phyloP scores from a whole-genome alignment of 2,329 filamentous ascomycete genomes.

The Apiospora phragmitis region DNA sequence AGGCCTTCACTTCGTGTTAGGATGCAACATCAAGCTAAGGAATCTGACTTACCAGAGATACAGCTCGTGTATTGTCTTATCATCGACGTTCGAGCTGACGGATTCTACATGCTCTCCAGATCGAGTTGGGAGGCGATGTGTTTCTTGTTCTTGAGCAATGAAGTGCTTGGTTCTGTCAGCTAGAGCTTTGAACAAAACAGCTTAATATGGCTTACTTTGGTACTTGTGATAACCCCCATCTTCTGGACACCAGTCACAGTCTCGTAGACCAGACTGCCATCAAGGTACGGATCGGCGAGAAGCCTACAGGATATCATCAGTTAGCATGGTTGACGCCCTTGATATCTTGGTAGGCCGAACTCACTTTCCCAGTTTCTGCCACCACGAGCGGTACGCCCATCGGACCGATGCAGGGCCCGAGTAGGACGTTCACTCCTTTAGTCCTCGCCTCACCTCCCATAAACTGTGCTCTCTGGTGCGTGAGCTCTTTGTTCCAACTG shows the following conservation, averaged over 20 bases:
- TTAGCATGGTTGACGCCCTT: background rate
- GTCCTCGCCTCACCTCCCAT: conserved; percentile 66
- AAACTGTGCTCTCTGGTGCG: conserved; percentile 60
- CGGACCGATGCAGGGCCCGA: conserved; percentile 64
- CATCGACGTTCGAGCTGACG: conserved; percentile 53
- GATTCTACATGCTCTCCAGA: conserved; percentile 52
- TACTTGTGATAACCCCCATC: conserved; percentile 27
- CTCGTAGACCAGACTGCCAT: conserved; percentile 45
- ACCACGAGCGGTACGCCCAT: conserved; percentile 52
- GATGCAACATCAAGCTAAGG: background rate
- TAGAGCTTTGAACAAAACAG: background rate
- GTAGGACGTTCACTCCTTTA: conserved; percentile 69
- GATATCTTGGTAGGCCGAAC: background rate
- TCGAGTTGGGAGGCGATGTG: conserved; percentile 53
- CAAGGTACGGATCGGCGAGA: conserved; percentile 60
- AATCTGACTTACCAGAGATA: conserved; percentile 56
- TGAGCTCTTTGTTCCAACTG: conserved; percentile 65
- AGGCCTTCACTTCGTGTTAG: conserved; percentile 46
- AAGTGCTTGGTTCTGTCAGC: conserved; percentile 66
- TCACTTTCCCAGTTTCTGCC: conserved; percentile 52
- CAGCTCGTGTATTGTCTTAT: conserved; percentile 60
- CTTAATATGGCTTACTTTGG: conserved; percentile 14
- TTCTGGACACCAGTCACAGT: conserved; percentile 45
- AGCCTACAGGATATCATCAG: conserved; percentile 11
- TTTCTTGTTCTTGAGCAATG: conserved; percentile 68